Evolutionary conservation across 2,329 filamentous ascomycete genomes (phyloP), one percentile per base, ranked within the genome.

Genomic region (Stagonosporopsis cucurbitacearum): DNA sequence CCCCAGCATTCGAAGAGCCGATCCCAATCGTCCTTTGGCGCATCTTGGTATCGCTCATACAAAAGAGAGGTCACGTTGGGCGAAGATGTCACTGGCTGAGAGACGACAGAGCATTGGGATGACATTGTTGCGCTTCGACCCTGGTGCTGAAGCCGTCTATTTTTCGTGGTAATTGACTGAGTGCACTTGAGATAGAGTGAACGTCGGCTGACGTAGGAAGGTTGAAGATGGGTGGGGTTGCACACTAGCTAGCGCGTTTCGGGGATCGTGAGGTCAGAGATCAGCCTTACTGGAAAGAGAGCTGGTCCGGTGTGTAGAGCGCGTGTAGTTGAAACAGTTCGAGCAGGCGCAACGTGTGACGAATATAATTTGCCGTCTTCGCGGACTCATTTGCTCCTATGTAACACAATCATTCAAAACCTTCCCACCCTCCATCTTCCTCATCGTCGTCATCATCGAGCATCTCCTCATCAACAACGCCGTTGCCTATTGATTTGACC

Each of bases 371-470:
- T 1, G 25, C 37, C 37, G 32, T 48, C 37, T 8, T 47, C 26
- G 45, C 39, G 50, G 40, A 49, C 4, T 45, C 20, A 49, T 50
- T 19, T n/a, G n/a, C n/a, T 36, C 19, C 42, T 32, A 26, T 43
- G 6, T 35, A 33, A 44, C 13, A 43, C 32, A 19, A 22, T 47
- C 53, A 67, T 19, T 83, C 82, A 67, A 84, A 75, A 8, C 83
- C 83, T 62, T 84, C 76, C 83, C 82, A 85, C 48, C 81, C 81
- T 23, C 80, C 81, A n/a, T 78, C 78, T 35, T 77, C 75, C 15
- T 65, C 69, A 8, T 43, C 48, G 15, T 56, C 47, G 4, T 56
- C 32, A 25, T 75, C 72, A 59, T 64, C 68, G 28, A 63, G 64
- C 55, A 70, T 71, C 47, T 72, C 72, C 40, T 75, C 74, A n/a